Base-by-base conservation (phyloP, 202 grass and related monocot species). In the Alloteropsis angusta region DNA sequence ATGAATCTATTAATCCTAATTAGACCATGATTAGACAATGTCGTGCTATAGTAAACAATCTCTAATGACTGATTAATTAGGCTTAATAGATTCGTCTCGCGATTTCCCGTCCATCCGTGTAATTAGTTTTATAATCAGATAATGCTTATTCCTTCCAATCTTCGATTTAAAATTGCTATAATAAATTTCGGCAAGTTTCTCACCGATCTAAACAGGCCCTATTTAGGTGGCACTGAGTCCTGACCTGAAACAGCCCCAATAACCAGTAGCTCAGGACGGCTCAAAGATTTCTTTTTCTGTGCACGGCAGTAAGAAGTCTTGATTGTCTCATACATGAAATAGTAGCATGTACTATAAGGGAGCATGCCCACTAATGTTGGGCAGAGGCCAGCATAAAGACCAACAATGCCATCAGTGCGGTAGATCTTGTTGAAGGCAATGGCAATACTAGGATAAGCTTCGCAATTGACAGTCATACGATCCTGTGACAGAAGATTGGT, bases 321-420 rank as follows among this genome's bases (percentile, higher is more conserved):
- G 54, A 94, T 92, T 3, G 85, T 88, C 49, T 97, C 91, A 1
- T 92, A 97, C 91, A 97, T 88, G 91, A 90, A 97, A 65, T 97
- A 97, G 85, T 90, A 94, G 84, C 89, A 94, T n/a, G 94, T 97
- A 67, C 91, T 94, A 80, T 92, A 97, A 39, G 94, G 94, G 63
- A 97, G 91, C 80, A 97, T 97, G 65, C 91, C 91, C 1, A 82
- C 79, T 16, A 94, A 73, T 18, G 91, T 97, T 35, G 94, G 94
- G 34, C 60, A 88, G 53, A 94, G 87, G n/a, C 91, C 94, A 12
- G 91, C 83, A 52, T 97, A 97, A 28, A 92, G 86, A 39, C 91
- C 91, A 11, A 41, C 44, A 26, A 94, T 73, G 21, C 95, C 91
- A 34, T 89, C 81, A 5, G 78, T 62, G 9, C 61, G 64, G 50